Base-by-base conservation (phyloP, 2,329 filamentous ascomycete species). In the Torrubiella hemipterigena region DNA sequence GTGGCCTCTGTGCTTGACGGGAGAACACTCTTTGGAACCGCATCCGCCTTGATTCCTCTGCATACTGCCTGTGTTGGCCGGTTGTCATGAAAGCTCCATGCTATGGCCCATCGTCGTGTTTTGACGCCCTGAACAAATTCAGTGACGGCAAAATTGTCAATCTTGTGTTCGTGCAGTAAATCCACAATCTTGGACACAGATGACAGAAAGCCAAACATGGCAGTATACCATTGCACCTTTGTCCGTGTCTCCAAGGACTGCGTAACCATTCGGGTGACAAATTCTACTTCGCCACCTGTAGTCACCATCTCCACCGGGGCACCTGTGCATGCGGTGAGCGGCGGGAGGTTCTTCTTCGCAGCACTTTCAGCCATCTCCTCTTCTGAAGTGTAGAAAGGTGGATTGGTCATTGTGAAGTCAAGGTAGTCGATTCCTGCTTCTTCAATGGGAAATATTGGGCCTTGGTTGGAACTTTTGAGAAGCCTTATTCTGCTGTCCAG, bases 391-490 rank as follows among this genome's bases (percentile, higher is more conserved):
- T 95, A 96, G 58, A 98, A 98, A 0, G 91, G 91, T 0, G 91
- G 91, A 43, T 98, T 98, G 40, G 81, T 89, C 76, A 96, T 93
- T 36, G 73, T 76, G 50, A 96, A 95, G 49, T 89, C 78, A 26
- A 93, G 63, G 4, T 39, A 47, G 7, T 58, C 49, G 5, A 70
- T 49, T 15, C 51, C 54, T 1, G 77, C 47, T 1, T 63, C 63
- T 23, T 74, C 60, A 0, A 85, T 48, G 0, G 81, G 77, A 6
- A 96, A 65, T 2, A 95, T 57, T 0, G 59, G 44, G 21, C 68
- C 70, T 0, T 58, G 48, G 0, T 59, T 42, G 0, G 58, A 52
- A 2, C 74, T 75, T 24, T 66, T 51, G 1, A 84, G 45, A 1
- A 94, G 49, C 4, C 55, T 71, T 35, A 93, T 80, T 0, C 81